phyloP scores from a whole-genome alignment of 2,329 filamentous ascomycete genomes.

The Epichloe typhina region DNA sequence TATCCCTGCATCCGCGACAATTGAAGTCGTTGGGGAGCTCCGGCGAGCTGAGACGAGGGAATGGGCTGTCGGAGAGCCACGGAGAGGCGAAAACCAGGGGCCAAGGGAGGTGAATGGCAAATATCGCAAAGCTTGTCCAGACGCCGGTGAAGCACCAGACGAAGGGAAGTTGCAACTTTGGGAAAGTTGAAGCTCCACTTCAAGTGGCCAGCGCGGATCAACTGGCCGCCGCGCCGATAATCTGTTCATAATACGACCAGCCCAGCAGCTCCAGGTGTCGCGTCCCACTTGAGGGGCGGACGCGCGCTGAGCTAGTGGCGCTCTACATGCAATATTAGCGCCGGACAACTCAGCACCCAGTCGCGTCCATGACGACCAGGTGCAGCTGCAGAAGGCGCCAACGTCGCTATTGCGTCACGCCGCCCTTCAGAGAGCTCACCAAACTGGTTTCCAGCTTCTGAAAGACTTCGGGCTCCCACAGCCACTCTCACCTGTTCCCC shows the following conservation, averaged over 20 bases:
- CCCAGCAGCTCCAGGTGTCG: no score
- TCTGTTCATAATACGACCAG: no score
- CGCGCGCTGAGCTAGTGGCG: neutral
- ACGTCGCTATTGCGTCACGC: conserved; percentile 9
- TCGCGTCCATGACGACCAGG: neutral
- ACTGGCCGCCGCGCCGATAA: conserved; percentile 8
- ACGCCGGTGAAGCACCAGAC: neutral
- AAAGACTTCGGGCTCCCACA: neutral
- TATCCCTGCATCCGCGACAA: conserved; percentile 12
- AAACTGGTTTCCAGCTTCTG: conserved; percentile 2
- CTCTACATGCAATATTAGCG: neutral
- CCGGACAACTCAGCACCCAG: neutral
- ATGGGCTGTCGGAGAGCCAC: neutral
- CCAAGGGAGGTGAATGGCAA: neutral
- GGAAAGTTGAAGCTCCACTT: neutral
- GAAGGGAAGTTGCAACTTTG: neutral
- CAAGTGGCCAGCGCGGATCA: conserved; percentile 8
- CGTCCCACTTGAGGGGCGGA: neutral
- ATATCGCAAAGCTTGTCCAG: neutral
- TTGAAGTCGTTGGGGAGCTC: neutral
- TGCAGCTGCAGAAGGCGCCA: neutral
- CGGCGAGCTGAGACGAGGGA: neutral
- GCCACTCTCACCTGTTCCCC: neutral
- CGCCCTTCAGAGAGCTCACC: neutral
- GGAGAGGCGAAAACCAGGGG: neutral